Percentiles rank a stretch among this genome's conserved stretches.
Evolutionary conservation across 1,284 basidiomycete species (phyloP).

Genomic region (Cryptococcus jaspeensis): DNA sequence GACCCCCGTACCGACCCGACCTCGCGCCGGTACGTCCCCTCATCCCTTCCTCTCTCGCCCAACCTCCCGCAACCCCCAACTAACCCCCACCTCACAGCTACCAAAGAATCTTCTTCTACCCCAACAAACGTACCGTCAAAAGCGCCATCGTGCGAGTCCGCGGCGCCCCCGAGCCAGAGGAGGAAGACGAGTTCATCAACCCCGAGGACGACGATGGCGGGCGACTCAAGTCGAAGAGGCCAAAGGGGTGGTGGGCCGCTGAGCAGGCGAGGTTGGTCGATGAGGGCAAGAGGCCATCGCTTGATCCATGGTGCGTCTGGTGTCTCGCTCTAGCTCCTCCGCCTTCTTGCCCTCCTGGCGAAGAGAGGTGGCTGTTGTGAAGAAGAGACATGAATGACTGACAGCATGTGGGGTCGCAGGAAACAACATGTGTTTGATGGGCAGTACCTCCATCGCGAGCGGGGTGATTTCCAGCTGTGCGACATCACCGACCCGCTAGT

Average conservation of each 20-base stretch:
- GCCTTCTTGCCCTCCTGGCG: not conserved
- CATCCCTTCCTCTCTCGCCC: not conserved
- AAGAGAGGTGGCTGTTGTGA: no score
- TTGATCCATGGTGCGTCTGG: slow-evolving; percentile 38
- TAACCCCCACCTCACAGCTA: slow-evolving; percentile 9
- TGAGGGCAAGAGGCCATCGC: slow-evolving; percentile 30
- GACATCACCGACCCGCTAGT: slow-evolving; percentile 85
- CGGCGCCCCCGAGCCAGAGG: slow-evolving; percentile 7
- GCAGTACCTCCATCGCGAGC: slow-evolving; percentile 68
- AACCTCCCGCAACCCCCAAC: slow-evolving; percentile 2
- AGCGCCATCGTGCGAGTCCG: slow-evolving; percentile 6
- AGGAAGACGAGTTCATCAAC: slow-evolving; percentile 22
- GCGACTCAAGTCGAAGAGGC: slow-evolving; percentile 10
- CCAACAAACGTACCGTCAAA: slow-evolving; percentile 17
- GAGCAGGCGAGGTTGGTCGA: slow-evolving; percentile 33
- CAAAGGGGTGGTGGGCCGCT: slow-evolving; percentile 34
- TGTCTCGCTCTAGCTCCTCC: not conserved
- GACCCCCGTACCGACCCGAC: slow-evolving; percentile 74
- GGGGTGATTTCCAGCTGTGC: slow-evolving; percentile 87
- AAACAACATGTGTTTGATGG: slow-evolving; percentile 89
- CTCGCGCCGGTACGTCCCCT: slow-evolving; percentile 65
- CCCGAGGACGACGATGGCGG: slow-evolving; percentile 18
- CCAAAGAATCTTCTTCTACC: slow-evolving; percentile 22
- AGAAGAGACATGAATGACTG: slow-evolving; percentile 5
- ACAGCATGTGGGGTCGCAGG: slow-evolving; percentile 16